Conservation (phyloP, 2,329 filamentous ascomycete genomes). For the Diaporthe citriasiana region DNA sequence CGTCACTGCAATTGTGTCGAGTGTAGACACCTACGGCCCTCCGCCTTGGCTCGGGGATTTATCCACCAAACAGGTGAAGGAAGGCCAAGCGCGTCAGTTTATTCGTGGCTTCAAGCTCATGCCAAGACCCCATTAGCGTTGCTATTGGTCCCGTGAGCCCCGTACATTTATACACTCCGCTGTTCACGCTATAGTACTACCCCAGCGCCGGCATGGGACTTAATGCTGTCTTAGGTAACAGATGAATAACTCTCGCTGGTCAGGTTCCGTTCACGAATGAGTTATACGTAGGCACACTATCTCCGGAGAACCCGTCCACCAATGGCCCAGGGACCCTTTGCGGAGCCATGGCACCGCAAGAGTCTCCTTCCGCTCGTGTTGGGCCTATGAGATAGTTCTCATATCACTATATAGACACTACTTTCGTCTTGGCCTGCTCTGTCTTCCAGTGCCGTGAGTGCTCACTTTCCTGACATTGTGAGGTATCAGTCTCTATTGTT, state of each 20-base stretch:
- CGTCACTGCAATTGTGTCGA: conserved; percentile 15
- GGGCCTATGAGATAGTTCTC: neutral
- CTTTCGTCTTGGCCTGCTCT: neutral
- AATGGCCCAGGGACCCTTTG: neutral
- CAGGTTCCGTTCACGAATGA: conserved; percentile 19
- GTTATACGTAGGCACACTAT: neutral
- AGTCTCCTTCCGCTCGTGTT: neutral
- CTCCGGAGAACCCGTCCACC: conserved; percentile 17
- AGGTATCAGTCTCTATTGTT: neutral
- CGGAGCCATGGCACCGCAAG: conserved; percentile 17
- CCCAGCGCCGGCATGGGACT: neutral
- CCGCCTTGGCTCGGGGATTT: conserved; percentile 29
- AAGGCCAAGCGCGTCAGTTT: conserved; percentile 5
- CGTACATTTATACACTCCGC: neutral
- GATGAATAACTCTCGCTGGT: conserved; percentile 21
- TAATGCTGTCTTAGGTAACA: conserved; percentile 6
- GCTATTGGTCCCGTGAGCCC: neutral
- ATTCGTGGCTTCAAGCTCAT: conserved; percentile 30
- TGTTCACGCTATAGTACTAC: neutral
- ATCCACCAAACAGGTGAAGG: conserved; percentile 17
- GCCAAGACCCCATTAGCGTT: conserved; percentile 16
- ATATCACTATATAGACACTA: neutral
- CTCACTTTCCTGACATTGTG: neutral
- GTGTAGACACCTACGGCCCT: conserved; percentile 9
- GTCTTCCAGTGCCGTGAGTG: neutral